These are phyloP conservation scores for Yamadazyma aaseri DNA, from an alignment of 1,139 yeast species.

Conservation along the genomic window DNA sequence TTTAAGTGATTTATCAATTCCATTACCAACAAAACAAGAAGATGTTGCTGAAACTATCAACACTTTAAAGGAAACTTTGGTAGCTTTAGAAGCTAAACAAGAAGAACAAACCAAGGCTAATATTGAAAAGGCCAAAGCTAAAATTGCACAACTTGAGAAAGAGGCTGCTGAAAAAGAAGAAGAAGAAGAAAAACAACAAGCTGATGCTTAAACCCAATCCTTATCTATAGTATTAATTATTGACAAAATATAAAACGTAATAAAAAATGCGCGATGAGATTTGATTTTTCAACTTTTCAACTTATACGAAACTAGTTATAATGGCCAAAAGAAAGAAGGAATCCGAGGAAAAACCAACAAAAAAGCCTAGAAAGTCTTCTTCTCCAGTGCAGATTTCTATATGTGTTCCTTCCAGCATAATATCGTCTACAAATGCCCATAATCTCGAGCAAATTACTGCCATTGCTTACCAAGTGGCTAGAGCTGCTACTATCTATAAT, in stretches of 20 bases:
- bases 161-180: conserved; percentile 33
- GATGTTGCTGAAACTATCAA: conserved; percentile 68
- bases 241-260: no score
- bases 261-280: conserved; percentile 3
- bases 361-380: conserved; percentile 30
- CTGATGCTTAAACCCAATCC: no score
- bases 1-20: conserved; percentile 72
- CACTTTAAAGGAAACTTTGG: conserved; percentile 71
- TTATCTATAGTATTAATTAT: no score
- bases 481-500: conserved; percentile 65
- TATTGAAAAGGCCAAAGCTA: conserved; percentile 72
- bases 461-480: conserved; percentile 75
- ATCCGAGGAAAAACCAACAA: conserved; percentile 23
- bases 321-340: conserved; percentile 33
- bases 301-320: background rate
- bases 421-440: conserved; percentile 51
- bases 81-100: conserved; percentile 69
- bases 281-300: conserved; percentile 5
- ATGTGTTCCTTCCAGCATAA: conserved; percentile 66
- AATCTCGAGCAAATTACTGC: conserved; percentile 73
- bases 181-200: conserved; percentile 14
- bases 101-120: conserved; percentile 79
- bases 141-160: conserved; percentile 62
- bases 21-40: conserved; percentile 77
- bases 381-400: conserved; percentile 37